Evolutionary conservation across 495 filamentous ascomycete species (phyloP), one percentile per base, ranked within the genome.

Genomic region (Choiromyces venosus): DNA sequence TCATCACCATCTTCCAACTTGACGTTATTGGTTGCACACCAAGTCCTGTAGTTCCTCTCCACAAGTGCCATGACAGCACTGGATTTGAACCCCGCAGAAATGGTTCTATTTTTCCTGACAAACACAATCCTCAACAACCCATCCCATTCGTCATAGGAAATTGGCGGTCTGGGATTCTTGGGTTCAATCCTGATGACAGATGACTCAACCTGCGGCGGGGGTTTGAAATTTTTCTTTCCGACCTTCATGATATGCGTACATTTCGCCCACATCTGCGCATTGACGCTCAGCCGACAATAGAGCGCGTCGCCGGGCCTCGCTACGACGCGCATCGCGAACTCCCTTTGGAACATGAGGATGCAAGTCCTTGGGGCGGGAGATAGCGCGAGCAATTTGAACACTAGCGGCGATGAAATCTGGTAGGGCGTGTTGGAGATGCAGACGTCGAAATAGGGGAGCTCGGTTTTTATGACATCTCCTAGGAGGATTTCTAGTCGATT

Each of bases 351-450:
- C 93, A 97, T 97, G 82, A 97, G 91, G 69, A 97, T 86, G 76
- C 90, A 93, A 70, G 87, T 86, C 3, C 94, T 85, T 9, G 91
- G 91, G 0, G 92, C 87, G 0, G 92, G 92, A 67, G 88, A 89
- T 67, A 91, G 87, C 36, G 91, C 86, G 37, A 98, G 88, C 67
- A 97, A 90, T 82, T 97, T 97, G 86, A 97, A 93, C 68, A 93
- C 92, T 21, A 98, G 86, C 18, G 94, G 94, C 66, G 89, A 92
- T 10, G 92, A 96, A 73, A 98, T 98, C 82, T 91, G 91, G 83
- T 98, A 98, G 2, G 94, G 94, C 16, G 95, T 97, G 81, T 97
- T 97, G 79, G 88, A 91, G 71, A 98, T 97, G 83, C 92, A 93
- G 76, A 95, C 92, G 83, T 96, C 93, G 79, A 94, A 95, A 78